phyloP scores from a whole-genome alignment of 1,139 yeast genomes.

The Meyerozyma guilliermondii region DNA sequence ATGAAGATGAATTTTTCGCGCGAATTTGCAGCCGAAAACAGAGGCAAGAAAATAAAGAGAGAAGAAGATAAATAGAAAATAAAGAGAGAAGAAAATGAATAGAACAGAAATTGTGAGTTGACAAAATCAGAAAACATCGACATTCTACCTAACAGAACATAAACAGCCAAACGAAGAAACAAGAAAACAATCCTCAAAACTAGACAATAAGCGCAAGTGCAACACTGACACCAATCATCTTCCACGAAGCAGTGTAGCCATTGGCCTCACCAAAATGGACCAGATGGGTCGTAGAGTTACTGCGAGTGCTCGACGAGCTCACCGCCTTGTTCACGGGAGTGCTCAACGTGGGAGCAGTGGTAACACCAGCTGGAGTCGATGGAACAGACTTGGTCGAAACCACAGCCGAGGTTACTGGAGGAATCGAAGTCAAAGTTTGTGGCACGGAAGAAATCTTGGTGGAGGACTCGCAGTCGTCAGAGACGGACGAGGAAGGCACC shows the following conservation, averaged over 20 bases:
- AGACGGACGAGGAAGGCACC: not conserved
- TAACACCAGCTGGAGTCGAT: not conserved
- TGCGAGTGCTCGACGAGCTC: not conserved
- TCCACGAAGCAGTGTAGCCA: not conserved
- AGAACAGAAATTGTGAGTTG: no score
- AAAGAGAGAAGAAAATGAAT: no score
- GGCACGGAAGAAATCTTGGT: not conserved
- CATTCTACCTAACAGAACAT: not conserved
- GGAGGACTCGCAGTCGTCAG: not conserved
- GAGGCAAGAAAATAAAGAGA: not conserved
- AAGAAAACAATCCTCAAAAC: not conserved
- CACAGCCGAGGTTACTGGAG: not conserved
- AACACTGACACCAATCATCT: not conserved
- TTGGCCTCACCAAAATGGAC: not conserved
- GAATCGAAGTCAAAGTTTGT: not conserved
- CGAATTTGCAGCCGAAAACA: slow-evolving; percentile 1
- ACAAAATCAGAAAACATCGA: no score
- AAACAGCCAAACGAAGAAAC: not conserved
- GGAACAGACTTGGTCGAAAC: not conserved
- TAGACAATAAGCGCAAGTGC: not conserved
- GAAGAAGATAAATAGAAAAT: no score
- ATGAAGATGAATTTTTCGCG: slow-evolving; percentile 23
- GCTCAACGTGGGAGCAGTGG: not conserved
- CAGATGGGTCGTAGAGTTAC: not conserved
- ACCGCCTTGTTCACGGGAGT: not conserved